Conservation (phyloP, 495 filamentous ascomycete genomes). For the Penicillium pancosmium region DNA sequence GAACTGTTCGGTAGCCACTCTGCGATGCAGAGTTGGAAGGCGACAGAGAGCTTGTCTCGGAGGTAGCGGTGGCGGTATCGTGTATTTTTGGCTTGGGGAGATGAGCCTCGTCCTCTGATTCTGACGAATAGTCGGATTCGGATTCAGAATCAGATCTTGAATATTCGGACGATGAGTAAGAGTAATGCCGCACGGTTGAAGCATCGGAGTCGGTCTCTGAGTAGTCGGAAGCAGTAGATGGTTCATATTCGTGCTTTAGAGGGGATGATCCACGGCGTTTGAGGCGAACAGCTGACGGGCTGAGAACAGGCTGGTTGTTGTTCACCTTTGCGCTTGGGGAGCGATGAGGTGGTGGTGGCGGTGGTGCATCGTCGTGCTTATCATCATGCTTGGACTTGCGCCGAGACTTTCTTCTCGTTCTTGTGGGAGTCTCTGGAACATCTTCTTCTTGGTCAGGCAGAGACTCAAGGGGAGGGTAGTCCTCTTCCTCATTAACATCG, state of each 20-base stretch:
- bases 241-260: conserved; percentile 96
- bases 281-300: conserved; percentile 42
- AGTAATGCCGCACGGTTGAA: conserved; percentile 54
- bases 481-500: conserved; percentile 37
- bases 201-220: conserved; percentile 51
- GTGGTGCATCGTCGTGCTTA: conserved; percentile 40
- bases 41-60: conserved; percentile 58
- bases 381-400: conserved; percentile 40
- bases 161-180: conserved; percentile 49
- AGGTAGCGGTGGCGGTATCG: conserved; percentile 40
- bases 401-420: conserved; percentile 33
- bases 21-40: conserved; percentile 81
- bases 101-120: conserved; percentile 56
- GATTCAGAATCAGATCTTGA: conserved; percentile 45
- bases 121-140: conserved; percentile 43
- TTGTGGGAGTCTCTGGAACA: conserved; percentile 39
- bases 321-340: conserved; percentile 53
- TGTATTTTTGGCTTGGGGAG: conserved; percentile 22
- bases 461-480: conserved; percentile 35
- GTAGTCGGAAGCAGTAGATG: conserved; percentile 74
- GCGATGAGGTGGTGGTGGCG: conserved; percentile 58
- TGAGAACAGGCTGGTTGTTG: conserved; percentile 50
- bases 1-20: conserved; percentile 60
- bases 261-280: conserved; percentile 86
- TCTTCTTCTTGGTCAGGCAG: conserved; percentile 23